Conservation (phyloP, 768 basidiomycete genomes). For the Mycena epipterygia region DNA sequence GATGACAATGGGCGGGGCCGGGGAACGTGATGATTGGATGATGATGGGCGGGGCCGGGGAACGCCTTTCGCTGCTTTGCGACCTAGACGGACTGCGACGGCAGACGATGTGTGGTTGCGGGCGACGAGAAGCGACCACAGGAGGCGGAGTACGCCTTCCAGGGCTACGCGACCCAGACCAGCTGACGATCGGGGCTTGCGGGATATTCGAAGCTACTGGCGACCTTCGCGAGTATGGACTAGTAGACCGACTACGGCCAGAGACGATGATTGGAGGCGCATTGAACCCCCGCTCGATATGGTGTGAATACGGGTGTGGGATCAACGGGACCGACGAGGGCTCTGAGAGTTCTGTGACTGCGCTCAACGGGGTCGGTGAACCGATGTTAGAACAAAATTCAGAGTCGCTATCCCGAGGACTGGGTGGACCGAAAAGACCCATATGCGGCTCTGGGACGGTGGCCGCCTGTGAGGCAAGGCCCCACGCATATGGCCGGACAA, state of each 20-base stretch:
- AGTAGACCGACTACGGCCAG: not conserved
- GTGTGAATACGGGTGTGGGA: not conserved
- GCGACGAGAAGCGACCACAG: too few species aligned
- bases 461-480: too few species aligned
- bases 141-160: not conserved
- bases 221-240: not conserved
- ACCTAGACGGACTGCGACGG: not conserved
- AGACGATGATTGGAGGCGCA: not conserved
- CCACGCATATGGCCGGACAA: too few species aligned
- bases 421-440: constrained; percentile 11
- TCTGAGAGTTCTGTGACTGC: constrained; percentile 19
- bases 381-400: not conserved
- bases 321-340: not conserved
- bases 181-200: not conserved
- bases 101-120: too few species aligned
- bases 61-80: not conserved
- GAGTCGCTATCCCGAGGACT: not conserved
- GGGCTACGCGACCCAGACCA: not conserved
- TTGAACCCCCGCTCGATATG: not conserved
- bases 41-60: too few species aligned
- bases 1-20: too few species aligned
- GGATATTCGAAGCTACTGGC: not conserved
- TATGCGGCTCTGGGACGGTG: not conserved
- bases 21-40: too few species aligned
- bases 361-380: not conserved